Evolutionary conservation across 1,284 basidiomycete genomes (phyloP), one percentile per base, ranked within the genome.

Genomic region (Pisolithus thermaeus): DNA sequence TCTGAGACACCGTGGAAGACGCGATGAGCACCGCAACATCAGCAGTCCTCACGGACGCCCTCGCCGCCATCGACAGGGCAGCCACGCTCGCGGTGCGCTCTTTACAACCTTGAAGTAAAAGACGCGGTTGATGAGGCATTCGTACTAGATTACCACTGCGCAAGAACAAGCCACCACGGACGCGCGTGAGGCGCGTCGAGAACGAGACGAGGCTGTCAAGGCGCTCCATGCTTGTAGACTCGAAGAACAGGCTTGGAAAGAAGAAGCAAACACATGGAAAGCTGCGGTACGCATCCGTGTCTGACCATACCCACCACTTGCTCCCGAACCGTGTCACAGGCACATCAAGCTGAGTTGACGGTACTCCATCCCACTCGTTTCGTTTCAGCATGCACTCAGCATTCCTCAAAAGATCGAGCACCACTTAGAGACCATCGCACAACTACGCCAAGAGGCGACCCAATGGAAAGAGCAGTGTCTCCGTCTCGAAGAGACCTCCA

Each of bases 401-500:
- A 49, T 18, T 50, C 37, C 52, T 12, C 32, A 1, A 35, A 35
- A 84, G 81, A 74, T 80, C 48, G 68, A 73, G 18, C 79, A 83
- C 53, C 80, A 83, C 58, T 69, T 74, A 14, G 83, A 86, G 50
- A 79, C 76, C 1, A 80, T 84, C 51, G 56, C 70, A 1, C 80
- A 82, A 53, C 69, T 87, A 39, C 76, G 78, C n/a, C 74, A 79
- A 43, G 84, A 87, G 61, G 70, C 77, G 0, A 72, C 69, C 3
- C 83, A 84, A 51, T 86, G 83, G 83, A 85, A 84, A 64, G 77
- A 81, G 38, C 85, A 86, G 56, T 78, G 83, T n/a, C 71, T 74
- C 47, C 72, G 74, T 20, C 64, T 75, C 25, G 75, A 77, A 50
- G 77, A 78, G 49, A 66, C 72, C 0, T 74, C 75, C 3, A 66